These are phyloP conservation scores for Cyberlindnera galapagoensis DNA, from an alignment of 805 yeast genomes.

Conservation along the genomic window DNA sequence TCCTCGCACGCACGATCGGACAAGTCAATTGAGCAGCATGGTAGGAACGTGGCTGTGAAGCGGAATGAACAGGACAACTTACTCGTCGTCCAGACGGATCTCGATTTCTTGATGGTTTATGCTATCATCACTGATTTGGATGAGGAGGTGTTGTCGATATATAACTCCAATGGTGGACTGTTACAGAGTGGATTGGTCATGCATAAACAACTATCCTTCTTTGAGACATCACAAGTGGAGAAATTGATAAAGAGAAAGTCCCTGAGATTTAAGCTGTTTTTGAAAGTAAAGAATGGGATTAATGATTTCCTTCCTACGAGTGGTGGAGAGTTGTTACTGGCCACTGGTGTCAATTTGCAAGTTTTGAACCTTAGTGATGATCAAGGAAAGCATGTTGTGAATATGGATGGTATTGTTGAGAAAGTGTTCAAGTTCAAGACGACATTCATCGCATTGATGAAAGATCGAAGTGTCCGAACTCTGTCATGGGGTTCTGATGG, in stretches of 20 bases:
- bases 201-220: constrained; percentile 12
- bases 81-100: constrained; percentile 30
- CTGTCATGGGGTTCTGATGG: constrained; percentile 8
- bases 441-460: constrained; percentile 3
- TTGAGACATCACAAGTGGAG: constrained; percentile 16
- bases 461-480: no score
- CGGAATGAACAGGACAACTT: constrained; percentile 21
- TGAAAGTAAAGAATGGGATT: constrained; percentile 22
- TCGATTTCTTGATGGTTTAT: constrained; percentile 32
- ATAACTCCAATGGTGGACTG: constrained; percentile 13
- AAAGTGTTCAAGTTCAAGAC: constrained; percentile 1
- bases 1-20: constrained; percentile 28
- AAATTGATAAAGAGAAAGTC: constrained; percentile 18
- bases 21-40: constrained; percentile 33
- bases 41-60: constrained; percentile 27
- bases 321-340: constrained; percentile 12
- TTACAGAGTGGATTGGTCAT: constrained; percentile 22
- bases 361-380: constrained; percentile 14
- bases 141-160: constrained; percentile 20
- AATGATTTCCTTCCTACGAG: constrained; percentile 17
- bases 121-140: constrained; percentile 17
- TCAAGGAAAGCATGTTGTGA: constrained; percentile 7
- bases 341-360: constrained; percentile 14
- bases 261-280: constrained; percentile 21
- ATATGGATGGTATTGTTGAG: constrained; percentile 3